Evolutionary conservation across 495 filamentous ascomycete genomes (phyloP).

Genomic region (Podospora conica): DNA sequence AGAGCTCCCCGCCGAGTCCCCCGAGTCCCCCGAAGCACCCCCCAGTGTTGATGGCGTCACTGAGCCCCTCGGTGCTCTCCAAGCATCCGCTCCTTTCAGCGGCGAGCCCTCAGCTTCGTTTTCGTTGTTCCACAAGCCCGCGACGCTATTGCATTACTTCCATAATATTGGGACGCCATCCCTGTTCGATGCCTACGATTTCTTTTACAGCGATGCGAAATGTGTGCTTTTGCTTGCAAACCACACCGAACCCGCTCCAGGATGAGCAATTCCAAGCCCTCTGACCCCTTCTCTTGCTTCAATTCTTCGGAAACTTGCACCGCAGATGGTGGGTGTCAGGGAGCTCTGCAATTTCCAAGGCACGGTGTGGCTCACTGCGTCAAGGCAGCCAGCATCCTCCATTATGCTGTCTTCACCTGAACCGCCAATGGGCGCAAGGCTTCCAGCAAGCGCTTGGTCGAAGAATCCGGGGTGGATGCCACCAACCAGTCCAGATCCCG

Average conservation of each 20-base stretch:
- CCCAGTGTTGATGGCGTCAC: slow-evolving; percentile 5
- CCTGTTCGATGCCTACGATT: not conserved
- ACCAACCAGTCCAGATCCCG: not conserved
- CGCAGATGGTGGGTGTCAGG: not conserved
- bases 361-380: not conserved
- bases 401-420: not conserved
- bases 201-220: not conserved
- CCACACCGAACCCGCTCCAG: not conserved
- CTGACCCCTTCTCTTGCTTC: not conserved
- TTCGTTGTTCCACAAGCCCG: slow-evolving; percentile 10
- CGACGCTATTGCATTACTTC: not conserved
- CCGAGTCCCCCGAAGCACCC: not conserved
- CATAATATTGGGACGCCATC: not conserved
- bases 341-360: not conserved
- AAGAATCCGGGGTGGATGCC: not conserved
- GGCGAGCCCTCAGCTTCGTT: slow-evolving; percentile 7
- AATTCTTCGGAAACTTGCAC: not conserved
- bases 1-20: not conserved
- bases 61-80: not conserved
- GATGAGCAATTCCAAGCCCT: not conserved
- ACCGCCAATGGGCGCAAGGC: not conserved
- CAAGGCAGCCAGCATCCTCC: not conserved
- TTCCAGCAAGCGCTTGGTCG: not conserved
- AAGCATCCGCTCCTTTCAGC: not conserved
- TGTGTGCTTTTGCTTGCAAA: not conserved